Base-by-base conservation (phyloP, 1,284 basidiomycete species). In the Ceratobasidium sp. region DNA sequence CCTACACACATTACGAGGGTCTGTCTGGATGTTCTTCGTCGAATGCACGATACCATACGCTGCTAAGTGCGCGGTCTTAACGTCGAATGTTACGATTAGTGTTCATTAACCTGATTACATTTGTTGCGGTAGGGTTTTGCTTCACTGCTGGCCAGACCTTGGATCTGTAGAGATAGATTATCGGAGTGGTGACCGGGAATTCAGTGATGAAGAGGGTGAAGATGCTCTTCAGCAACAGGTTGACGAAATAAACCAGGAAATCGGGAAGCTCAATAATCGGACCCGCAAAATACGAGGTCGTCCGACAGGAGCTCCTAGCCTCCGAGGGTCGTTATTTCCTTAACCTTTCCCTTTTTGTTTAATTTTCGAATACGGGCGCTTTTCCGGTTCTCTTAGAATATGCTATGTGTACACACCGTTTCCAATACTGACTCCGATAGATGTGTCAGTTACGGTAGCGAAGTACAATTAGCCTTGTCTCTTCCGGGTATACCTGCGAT, bases 81-180 rank as follows among this genome's bases (percentile, higher is more conserved):
- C 23, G n/a, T 27, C 7, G 54, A n/a, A 27, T 55, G n/a, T 59
- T 59, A 20, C 12, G 52, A 7, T 54, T n/a, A 20, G n/a, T n/a
- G 20, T 20, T 54, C n/a, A 54, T 54, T 54, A 54, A 18, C 7
- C n/a, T 10, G 10, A 18, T 12, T 12, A 48, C 46, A 48, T 48
- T 23, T 23, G 52, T 18, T 30, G 7, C 27, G 55, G n/a, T 41
- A 62, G 59, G 27, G 18, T 18, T 18, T 62, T 62, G 35, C 59
- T 62, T 41, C 30, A 62, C 16, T 62, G 7, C 18, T 62, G 59
- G 59, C 59, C 59, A 20, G 38, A 41, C 14, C 10, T 62, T 62
- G 33, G 38, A 18, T 12, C 10, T 4, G 18, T 38, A 38, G 30
- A 35, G 46, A 12, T 46, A 30, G 27, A 30, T 30, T 30, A 30